Base-by-base conservation (phyloP, 805 yeast species). In the Starmerella asiatica region DNA sequence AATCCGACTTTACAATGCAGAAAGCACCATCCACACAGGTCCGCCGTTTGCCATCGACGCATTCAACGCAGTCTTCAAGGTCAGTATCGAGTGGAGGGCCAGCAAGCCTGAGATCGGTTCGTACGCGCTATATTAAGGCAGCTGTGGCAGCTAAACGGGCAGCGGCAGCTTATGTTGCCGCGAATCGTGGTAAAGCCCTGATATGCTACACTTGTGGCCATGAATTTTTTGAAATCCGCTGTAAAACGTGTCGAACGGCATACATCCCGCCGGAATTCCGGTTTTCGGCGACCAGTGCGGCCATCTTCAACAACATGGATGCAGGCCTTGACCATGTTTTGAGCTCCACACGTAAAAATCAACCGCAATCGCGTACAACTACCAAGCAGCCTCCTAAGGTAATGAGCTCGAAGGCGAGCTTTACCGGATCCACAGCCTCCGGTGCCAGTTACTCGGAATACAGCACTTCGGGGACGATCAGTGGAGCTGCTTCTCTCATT, bases 131-230 rank as follows among this genome's bases (percentile, higher is more conserved):
- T 18, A 27, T 37, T 5, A 46, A 44, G 40, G 45, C 50, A 4
- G 40, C 48, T 12, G 43, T 42, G 17, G 42, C 42, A 12, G 47
- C 47, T 2, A 46, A 46, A 34, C 38, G 35, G 8, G 50, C 44
- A 3, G 44, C 44, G 18, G 31, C 39, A n/a, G 39, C 39, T 7
- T 39, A 33, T 24, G 29, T 42, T 8, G 42, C 47, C 3, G 37
- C 39, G 7, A 34, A 33, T 12, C 20, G 42, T 8, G 39, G 38
- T 32, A 14, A 41, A 36, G 34, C 30, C 18, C 27, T 51, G 41
- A 19, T 36, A 7, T 46, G 56, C 46, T 46, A 36, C 23, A 45
- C 49, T 4, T 52, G 56, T 23, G 47, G 49, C 7, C 36, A 36
- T 27, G 36, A 36, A 8, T 38, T 52, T 21, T 14, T 18, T 12